These are phyloP conservation scores for Vitis amurensis DNA, from an alignment of 164 flowering plant species.

Conservation along the genomic window DNA sequence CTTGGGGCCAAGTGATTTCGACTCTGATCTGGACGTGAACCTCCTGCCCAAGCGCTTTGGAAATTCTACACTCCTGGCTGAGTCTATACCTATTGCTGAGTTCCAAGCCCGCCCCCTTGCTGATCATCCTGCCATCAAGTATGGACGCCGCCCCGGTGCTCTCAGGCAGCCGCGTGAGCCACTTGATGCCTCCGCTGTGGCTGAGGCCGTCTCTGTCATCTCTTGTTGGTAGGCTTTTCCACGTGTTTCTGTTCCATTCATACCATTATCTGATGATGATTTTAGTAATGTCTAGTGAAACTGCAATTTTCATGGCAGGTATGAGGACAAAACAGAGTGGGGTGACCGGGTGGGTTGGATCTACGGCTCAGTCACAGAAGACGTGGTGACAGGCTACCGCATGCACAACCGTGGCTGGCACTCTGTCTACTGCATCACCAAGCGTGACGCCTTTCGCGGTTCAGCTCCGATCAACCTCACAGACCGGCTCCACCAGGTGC, in stretches of 20 bases:
- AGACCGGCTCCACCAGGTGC: constrained; percentile 75
- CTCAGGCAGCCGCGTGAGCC: constrained; percentile 66
- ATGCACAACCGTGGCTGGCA: constrained; percentile 94
- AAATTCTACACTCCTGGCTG: constrained; percentile 63
- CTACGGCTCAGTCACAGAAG: constrained; percentile 85
- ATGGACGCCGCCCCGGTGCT: constrained; percentile 73
- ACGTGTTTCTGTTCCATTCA: too few relatives aligned
- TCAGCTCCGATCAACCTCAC: constrained; percentile 85
- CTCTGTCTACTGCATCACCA: constrained; percentile 73
- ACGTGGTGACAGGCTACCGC: constrained; percentile 84
- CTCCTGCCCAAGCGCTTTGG: constrained; percentile 75
- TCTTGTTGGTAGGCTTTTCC: constrained; percentile 63
- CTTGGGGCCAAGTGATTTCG: constrained; percentile 46
- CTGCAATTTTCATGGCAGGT: constrained; percentile 29
- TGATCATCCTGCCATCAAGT: constrained; percentile 71
- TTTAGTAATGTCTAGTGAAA: too few relatives aligned
- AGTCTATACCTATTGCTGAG: constrained; percentile 69
- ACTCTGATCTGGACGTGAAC: constrained; percentile 51
- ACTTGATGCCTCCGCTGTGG: constrained; percentile 73
- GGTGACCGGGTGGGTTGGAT: constrained; percentile 89
- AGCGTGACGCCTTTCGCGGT: constrained; percentile 78
- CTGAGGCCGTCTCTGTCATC: constrained; percentile 76
- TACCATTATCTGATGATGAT: too few relatives aligned
- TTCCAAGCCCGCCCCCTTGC: constrained; percentile 80
- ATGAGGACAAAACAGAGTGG: constrained; percentile 90